Conservation (phyloP, 345 rosid genomes). For the Sisymbrium altissimum region DNA sequence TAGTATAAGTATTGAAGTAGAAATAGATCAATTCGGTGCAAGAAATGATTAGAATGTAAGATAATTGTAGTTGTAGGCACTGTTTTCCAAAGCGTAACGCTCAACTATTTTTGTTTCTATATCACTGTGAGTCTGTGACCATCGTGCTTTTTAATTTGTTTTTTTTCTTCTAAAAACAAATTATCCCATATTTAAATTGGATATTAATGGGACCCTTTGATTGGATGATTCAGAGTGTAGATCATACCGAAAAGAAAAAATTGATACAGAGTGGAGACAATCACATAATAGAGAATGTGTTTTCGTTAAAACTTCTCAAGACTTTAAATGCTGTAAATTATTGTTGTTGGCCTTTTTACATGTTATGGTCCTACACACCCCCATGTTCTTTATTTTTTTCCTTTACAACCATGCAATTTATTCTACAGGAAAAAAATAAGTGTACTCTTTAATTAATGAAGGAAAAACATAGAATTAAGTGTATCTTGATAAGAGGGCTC, state of each 20-base stretch:
- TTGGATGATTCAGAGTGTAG: slow-evolving; percentile 1
- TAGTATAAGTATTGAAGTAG: not conserved
- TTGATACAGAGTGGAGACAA: slow-evolving; percentile 10
- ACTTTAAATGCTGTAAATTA: slow-evolving; percentile 29
- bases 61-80: not conserved
- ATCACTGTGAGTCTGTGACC: not conserved
- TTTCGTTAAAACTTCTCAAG: no score
- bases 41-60: not conserved
- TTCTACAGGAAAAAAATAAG: not conserved
- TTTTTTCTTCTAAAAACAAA: not conserved
- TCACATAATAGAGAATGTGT: slow-evolving; percentile 12
- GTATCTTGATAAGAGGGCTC: slow-evolving; percentile 20
- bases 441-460: not conserved
- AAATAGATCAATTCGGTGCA: not conserved
- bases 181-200: not conserved
- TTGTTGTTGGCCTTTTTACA: slow-evolving; percentile 24
- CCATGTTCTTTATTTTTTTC: slow-evolving; percentile 6
- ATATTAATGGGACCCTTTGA: slow-evolving; percentile 16
- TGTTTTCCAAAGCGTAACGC: not conserved
- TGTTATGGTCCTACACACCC: slow-evolving; percentile 26
- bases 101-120: not conserved
- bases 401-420: slow-evolving; percentile 6
- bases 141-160: not conserved
- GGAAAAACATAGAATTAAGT: slow-evolving; percentile 7
- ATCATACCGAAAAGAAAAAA: not conserved